Evolutionary conservation across 2,329 filamentous ascomycete genomes (phyloP), one percentile per base, ranked within the genome.

Genomic region (Fusarium sp.): DNA sequence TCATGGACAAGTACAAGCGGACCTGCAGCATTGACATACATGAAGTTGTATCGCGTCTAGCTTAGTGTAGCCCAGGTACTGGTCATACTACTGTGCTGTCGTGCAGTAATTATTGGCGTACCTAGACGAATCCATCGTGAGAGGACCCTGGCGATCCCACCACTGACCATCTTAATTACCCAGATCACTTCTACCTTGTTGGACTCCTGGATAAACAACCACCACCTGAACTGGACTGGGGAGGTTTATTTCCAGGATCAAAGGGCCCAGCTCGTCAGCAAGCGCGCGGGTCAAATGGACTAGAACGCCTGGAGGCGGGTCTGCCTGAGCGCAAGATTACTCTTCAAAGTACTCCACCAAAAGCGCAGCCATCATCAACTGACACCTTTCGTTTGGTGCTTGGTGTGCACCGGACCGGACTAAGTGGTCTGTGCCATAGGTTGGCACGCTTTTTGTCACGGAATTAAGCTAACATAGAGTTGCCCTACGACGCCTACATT

Each of bases 11-110:
- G 46, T 31, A 52, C 37, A 47, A 58, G 61, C 57, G 63, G 59
- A 67, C 65, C 69, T 75, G 73, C 69, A 75, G 55, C 57, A 63
- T 58, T 75, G 71, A 73, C 72, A 74, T 62, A 72, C 73, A 75
- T 69, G 43, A 70, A 57, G 60, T 63, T 62, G 68, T 68, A 64
- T 70, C 47, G 64, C 55, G 58, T 63, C 66, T 55, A 43, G 48
- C 57, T 70, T 47, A 55, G 42, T 44, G 48, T 39, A 53, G 46
- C 38, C 43, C 28, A 16, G 21, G 57, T 23, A 50, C 46, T 50
- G 20, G n/a, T 29, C 23, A 52, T 60, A 41, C 60, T 52, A 64
- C 59, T 50, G 50, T 57, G 29, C 58, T 57, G 48, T 63, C 37
- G 29, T 64, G 58, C 26, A 57, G 61, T 24, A 57, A 35, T 12